Conservation (phyloP, 2,329 filamentous ascomycete species). For the Paracorniculantispora psalliotae region DNA sequence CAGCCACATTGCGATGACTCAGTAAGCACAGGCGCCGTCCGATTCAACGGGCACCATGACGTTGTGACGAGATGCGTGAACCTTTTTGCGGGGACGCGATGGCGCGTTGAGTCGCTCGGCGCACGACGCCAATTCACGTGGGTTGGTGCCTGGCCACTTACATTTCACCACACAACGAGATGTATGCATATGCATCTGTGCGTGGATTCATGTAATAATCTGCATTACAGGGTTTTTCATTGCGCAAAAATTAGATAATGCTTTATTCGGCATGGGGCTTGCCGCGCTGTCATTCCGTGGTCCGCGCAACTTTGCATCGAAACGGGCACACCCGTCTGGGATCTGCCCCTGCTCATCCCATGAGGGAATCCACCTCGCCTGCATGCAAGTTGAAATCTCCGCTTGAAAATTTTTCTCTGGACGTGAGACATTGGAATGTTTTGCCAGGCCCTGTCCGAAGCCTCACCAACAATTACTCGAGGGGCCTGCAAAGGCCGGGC, state of each 20-base stretch:
- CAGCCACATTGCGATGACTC: constrained; percentile 53
- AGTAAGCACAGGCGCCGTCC: not conserved
- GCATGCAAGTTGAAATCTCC: not conserved
- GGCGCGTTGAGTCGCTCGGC: constrained; percentile 12
- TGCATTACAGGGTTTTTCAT: too few relatives aligned
- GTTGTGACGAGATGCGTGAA: constrained; percentile 9
- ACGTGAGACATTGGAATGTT: constrained; percentile 1
- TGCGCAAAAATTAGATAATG: too few relatives aligned
- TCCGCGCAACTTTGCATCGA: too few relatives aligned
- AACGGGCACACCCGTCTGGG: not conserved
- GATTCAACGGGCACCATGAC: constrained; percentile 1
- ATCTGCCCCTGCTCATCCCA: not conserved
- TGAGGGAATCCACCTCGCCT: not conserved
- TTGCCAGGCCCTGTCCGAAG: not conserved
- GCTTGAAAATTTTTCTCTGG: not conserved
- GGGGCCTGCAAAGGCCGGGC: not conserved
- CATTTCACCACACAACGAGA: not conserved
- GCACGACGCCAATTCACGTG: constrained; percentile 22
- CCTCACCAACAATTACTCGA: not conserved
- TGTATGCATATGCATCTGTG: not conserved
- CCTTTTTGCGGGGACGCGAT: constrained; percentile 11
- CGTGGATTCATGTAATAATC: not conserved
- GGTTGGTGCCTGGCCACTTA: constrained; percentile 1
- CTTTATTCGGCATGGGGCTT: too few relatives aligned
- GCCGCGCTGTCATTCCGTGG: too few relatives aligned